phyloP scores from a whole-genome alignment of 768 basidiomycete species.

The Boletellus emodensis region DNA sequence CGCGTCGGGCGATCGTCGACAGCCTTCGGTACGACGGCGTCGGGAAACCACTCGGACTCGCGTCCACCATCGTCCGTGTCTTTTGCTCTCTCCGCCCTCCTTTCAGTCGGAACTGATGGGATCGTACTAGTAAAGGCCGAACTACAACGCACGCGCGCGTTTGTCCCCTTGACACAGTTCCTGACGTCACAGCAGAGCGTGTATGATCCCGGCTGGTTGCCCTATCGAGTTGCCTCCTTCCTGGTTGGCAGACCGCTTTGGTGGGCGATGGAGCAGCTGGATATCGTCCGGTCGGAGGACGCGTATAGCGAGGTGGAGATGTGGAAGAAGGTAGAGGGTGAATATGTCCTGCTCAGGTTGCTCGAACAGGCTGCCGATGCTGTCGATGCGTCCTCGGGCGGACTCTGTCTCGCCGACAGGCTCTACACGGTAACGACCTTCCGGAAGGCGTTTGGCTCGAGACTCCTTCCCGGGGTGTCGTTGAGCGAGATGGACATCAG shows the following conservation, averaged over 20 bases:
- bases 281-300: constrained; percentile 62
- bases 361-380: constrained; percentile 64
- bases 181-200: constrained; percentile 54
- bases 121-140: constrained; percentile 64
- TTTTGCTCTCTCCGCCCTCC: not conserved
- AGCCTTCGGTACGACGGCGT: constrained; percentile 59
- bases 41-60: constrained; percentile 72
- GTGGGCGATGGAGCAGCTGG: constrained; percentile 84
- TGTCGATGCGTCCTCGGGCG: constrained; percentile 42
- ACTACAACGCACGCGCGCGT: constrained; percentile 41
- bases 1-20: constrained; percentile 51
- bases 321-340: constrained; percentile 63
- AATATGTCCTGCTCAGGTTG: constrained; percentile 64
- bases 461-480: constrained; percentile 38
- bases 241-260: constrained; percentile 76
- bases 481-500: constrained; percentile 62
- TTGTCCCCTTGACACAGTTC: constrained; percentile 55
- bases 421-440: constrained; percentile 64
- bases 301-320: constrained; percentile 40
- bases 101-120: constrained; percentile 18
- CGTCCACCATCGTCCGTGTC: constrained; percentile 67
- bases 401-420: constrained; percentile 47
- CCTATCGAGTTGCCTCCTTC: constrained; percentile 63
- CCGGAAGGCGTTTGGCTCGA: constrained; percentile 49
- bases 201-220: constrained; percentile 66